Conservation (phyloP, 495 filamentous ascomycete genomes). For the Entonaema liquescens region DNA sequence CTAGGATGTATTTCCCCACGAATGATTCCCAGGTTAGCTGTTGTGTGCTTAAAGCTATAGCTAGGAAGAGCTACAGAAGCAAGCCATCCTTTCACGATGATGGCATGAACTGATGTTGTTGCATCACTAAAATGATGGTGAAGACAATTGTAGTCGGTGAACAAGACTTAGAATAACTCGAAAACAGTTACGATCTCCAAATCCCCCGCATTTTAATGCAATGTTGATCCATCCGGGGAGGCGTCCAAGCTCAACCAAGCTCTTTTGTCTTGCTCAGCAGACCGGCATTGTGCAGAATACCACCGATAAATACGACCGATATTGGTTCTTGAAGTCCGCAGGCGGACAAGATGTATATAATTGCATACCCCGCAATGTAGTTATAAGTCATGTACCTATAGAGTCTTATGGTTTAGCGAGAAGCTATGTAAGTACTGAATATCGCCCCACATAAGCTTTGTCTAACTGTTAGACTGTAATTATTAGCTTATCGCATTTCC, state of each 20-base stretch:
- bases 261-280: not conserved
- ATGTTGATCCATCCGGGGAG: conserved; percentile 24
- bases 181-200: conserved; percentile 7
- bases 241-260: not conserved
- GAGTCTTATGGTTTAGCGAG: not conserved
- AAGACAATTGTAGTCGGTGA: conserved; percentile 3
- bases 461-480: not conserved
- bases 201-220: conserved; percentile 31
- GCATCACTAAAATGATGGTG: not conserved
- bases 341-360: conserved; percentile 2
- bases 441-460: conserved; percentile 34
- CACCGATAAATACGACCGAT: conserved; percentile 4
- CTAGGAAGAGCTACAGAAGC: not conserved
- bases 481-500: not conserved
- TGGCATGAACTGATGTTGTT: not conserved
- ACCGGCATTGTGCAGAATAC: not conserved
- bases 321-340: not conserved
- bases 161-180: not conserved
- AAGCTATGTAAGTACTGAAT: not conserved
- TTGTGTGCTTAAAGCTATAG: not conserved
- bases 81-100: not conserved
- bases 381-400: conserved; percentile 6
- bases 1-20: not conserved
- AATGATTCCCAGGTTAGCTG: not conserved
- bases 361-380: conserved; percentile 21